A percentile compares a stretch with the other conserved stretches of the same genome.
Conservation (phyloP, 805 yeast species). For the Candida chauliodis region DNA sequence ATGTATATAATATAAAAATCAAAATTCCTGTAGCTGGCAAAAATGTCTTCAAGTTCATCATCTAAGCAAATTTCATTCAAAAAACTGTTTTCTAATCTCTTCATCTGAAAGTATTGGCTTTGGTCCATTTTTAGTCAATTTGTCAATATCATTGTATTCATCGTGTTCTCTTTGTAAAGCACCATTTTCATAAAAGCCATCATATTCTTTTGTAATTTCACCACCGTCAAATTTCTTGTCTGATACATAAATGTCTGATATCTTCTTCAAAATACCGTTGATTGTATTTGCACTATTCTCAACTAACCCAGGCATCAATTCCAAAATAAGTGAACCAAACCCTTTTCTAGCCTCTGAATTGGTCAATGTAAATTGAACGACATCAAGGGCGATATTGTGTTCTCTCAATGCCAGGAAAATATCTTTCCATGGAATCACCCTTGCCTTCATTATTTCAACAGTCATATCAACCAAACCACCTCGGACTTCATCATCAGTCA, state of each 20-base stretch:
- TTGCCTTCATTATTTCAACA: constrained; percentile 22
- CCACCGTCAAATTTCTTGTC: not conserved
- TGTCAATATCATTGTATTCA: constrained; percentile 4
- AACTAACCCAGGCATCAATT: constrained; percentile 19
- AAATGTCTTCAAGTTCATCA: no score
- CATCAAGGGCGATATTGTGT: constrained; percentile 28
- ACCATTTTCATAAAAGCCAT: not conserved
- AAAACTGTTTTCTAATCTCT: not conserved
- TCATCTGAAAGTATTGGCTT: constrained; percentile 2
- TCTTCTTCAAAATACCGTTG: constrained; percentile 8
- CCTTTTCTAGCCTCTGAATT: constrained; percentile 29
- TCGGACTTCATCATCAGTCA: constrained; percentile 28
- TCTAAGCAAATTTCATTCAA: no score
- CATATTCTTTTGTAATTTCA: not conserved
- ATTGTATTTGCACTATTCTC: constrained; percentile 11
- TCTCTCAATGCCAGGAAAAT: constrained; percentile 26
- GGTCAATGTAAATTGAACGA: constrained; percentile 21
- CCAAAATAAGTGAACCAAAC: constrained; percentile 19
- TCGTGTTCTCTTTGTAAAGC: constrained; percentile 1
- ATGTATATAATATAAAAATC: no score
- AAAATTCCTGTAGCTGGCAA: no score
- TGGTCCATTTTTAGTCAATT: constrained; percentile 6
- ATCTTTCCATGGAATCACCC: constrained; percentile 30
- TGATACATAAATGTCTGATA: not conserved
- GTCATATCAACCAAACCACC: constrained; percentile 20